Conservation (phyloP, 2,329 filamentous ascomycete genomes). For the Talaromyces sp. region DNA sequence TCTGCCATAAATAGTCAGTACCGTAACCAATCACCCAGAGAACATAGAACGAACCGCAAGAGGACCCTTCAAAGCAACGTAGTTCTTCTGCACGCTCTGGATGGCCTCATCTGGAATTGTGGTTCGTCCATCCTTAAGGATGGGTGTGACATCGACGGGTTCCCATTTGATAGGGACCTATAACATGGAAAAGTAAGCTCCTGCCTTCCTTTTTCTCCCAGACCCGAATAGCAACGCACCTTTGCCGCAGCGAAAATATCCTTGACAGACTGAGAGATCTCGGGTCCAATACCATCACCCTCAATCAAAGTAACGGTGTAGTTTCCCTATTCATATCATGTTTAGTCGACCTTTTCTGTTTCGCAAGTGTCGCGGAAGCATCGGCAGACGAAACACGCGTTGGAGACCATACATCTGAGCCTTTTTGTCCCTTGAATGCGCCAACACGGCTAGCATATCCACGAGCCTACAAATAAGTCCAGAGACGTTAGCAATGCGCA, state of each 20-base stretch:
- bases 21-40: background rate
- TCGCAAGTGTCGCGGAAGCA: constrained; percentile 1
- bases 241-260: constrained; percentile 96
- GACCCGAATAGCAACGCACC: constrained; percentile 45
- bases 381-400: constrained; percentile 14
- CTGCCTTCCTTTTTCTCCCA: constrained; percentile 29
- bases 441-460: constrained; percentile 68
- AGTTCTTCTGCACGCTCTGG: constrained; percentile 88
- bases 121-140: constrained; percentile 90
- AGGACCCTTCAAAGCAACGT: constrained; percentile 95
- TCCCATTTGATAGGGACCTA: constrained; percentile 94
- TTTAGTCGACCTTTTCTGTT: constrained; percentile 2
- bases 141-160: constrained; percentile 90
- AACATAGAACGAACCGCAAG: constrained; percentile 64
- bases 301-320: constrained; percentile 96
- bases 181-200: constrained; percentile 17
- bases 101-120: constrained; percentile 91
- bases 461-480: constrained; percentile 49
- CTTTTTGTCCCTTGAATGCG: constrained; percentile 89
- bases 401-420: constrained; percentile 64
- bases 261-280: constrained; percentile 97
- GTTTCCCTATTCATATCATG: constrained; percentile 62
- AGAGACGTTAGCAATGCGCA: constrained; percentile 16
- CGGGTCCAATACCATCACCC: constrained; percentile 96
- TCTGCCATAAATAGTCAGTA: constrained; percentile 49